Evolutionary conservation across 306 rosid genomes (phyloP).

Genomic region (Psophocarpus tetragonolobus): DNA sequence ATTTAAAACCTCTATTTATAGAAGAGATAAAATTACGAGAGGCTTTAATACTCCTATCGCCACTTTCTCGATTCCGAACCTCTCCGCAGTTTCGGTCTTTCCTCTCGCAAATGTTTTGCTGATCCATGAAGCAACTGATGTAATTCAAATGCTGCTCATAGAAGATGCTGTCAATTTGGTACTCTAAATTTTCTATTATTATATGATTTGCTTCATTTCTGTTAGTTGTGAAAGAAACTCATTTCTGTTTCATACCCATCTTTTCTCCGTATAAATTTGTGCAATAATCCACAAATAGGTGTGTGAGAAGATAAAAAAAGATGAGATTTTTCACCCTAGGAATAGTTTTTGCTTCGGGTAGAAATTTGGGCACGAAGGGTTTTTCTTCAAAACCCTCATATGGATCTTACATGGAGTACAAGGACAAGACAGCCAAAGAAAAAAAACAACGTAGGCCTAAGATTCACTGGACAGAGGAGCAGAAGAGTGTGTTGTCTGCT

Average conservation of each 20-base stretch:
- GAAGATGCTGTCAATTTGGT: slow-evolving; percentile 16
- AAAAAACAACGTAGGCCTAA: neutral
- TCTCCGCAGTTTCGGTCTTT: neutral
- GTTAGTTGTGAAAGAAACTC: neutral
- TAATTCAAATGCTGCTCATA: neutral
- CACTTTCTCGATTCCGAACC: too few relatives aligned
- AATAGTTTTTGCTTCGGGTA: neutral
- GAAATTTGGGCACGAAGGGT: slow-evolving; percentile 22
- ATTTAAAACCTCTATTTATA: too few relatives aligned
- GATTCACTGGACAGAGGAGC: slow-evolving; percentile 53
- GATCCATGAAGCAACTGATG: neutral
- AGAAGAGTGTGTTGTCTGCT: slow-evolving; percentile 42
- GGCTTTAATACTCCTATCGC: too few relatives aligned
- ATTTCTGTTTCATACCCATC: neutral
- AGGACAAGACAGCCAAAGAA: neutral
- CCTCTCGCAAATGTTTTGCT: neutral
- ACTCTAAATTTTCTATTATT: neutral
- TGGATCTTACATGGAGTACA: neutral
- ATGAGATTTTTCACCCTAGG: slow-evolving; percentile 29
- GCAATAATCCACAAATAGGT: slow-evolving; percentile 22
- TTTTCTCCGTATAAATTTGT: neutral
- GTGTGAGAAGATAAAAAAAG: neutral
- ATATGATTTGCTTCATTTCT: neutral
- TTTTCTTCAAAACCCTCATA: slow-evolving; percentile 26
- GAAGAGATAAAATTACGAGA: too few relatives aligned